phyloP scores from a whole-genome alignment of 2,329 filamentous ascomycete genomes.

The Exophiala viscosa region DNA sequence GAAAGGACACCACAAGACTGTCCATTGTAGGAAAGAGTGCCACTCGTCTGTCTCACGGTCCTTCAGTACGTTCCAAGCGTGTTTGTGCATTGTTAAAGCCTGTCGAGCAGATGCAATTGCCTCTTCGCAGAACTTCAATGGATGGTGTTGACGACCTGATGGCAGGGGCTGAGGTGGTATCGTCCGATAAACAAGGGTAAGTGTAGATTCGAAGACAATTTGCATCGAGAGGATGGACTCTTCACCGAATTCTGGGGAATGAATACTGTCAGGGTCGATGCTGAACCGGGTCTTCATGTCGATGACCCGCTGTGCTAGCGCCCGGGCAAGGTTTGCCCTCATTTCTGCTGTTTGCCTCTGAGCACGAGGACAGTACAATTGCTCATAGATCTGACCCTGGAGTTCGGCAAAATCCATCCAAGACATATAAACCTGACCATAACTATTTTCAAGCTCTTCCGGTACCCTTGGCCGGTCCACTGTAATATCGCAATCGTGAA shows the following conservation, averaged over 20 bases:
- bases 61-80: constrained; percentile 12
- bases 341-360: constrained; percentile 41
- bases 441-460: constrained; percentile 38
- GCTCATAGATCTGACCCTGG: constrained; percentile 58
- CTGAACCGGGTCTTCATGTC: constrained; percentile 1
- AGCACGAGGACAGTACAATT: constrained; percentile 47
- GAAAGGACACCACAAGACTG: constrained; percentile 56
- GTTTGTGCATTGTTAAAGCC: constrained; percentile 36
- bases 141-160: constrained; percentile 29
- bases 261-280: constrained; percentile 2
- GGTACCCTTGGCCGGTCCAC: constrained; percentile 36
- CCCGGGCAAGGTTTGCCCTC: constrained; percentile 39
- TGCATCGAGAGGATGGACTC: constrained; percentile 39
- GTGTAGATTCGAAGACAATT: constrained; percentile 46
- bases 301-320: constrained; percentile 30
- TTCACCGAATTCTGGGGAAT: constrained; percentile 1
- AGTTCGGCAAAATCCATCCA: constrained; percentile 58
- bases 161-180: constrained; percentile 42
- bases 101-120: constrained; percentile 51
- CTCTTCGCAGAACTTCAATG: constrained; percentile 46
- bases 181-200: constrained; percentile 53
- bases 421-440: constrained; percentile 47
- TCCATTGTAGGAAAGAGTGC: constrained; percentile 37
- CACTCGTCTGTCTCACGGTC: constrained; percentile 24
- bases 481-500: constrained; percentile 60